phyloP scores from a whole-genome alignment of 169 alveolate species.

The Plasmodium fragile region DNA sequence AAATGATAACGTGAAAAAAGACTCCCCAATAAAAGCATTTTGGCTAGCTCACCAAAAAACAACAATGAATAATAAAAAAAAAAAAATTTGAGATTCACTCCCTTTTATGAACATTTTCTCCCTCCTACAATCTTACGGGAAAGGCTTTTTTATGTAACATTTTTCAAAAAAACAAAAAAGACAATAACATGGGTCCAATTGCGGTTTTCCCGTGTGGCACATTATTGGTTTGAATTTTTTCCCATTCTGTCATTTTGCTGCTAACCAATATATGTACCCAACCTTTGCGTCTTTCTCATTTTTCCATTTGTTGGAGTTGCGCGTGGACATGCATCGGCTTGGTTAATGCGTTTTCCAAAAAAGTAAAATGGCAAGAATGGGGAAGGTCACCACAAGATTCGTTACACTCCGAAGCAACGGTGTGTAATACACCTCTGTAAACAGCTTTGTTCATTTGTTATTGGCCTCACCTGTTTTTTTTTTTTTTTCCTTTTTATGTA shows the following conservation, averaged over 20 bases:
- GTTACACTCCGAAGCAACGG: background rate
- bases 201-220: background rate
- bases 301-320: background rate
- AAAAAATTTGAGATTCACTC: background rate
- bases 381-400: background rate
- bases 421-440: background rate
- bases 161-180: background rate
- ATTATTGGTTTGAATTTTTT: background rate
- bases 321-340: background rate
- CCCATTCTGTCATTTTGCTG: background rate
- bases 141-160: background rate
- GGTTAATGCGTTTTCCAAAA: background rate
- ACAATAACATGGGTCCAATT: background rate
- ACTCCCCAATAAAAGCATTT: background rate
- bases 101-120: background rate
- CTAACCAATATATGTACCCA: background rate
- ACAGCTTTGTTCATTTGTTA: background rate
- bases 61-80: constrained; percentile 10
- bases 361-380: background rate
- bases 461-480: background rate
- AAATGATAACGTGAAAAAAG: background rate
- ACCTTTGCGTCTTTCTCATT: background rate
- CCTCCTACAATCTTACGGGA: background rate
- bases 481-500: background rate
- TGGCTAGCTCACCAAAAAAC: background rate